Base-by-base conservation (phyloP, 164 flowering plant genomes). In the Cinnamomum chago region DNA sequence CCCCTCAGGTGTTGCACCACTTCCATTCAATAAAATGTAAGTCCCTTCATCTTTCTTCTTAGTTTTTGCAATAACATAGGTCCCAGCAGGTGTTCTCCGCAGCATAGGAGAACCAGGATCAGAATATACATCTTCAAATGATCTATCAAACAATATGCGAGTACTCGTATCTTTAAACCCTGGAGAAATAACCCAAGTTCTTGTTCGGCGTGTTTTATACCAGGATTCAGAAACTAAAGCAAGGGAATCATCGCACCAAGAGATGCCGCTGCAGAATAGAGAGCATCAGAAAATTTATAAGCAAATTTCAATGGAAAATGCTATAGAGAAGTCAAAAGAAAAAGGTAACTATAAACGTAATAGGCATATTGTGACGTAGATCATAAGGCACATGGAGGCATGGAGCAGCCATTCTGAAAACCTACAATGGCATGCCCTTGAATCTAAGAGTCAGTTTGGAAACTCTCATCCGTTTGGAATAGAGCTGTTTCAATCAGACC, bases 21-120 rank as follows among this genome's bases (percentile, higher is more conserved):
- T 91, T 78, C 99, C 99, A 82, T 93, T 95, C 71, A 95, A 79
- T 79, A 95, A 76, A 70, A 92, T 11, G 72, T 81, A 93, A 52
- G 90, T 89, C 70, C 86, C 82, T 72, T 83, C 89, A 82, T 91
- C 90, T 70, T 86, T 89, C 83, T 91, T 93, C 81, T 83, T 91
- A 62, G 90, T 65, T 79, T 87, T 95, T 66, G 99, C 99, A 82
- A 95, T 89, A 72, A 90, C 88, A 78, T 93, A 92, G 70, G 95
- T 92, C 71, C 97, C 99, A 76, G 81, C 77, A 72, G 86, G 75
- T 50, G 96, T 93, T 82, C 99, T 90, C 76, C 98, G 85, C 72
- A 84, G 62, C 98, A 95, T 95, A 58, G 99, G 95, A 70, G 93
- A 93, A 51, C 99, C 99, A 75, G 98, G 99, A 85, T 95, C 99